These are phyloP conservation scores for Aegilops tauschii DNA, from an alignment of 176 grass and related monocot species.

Conservation along the genomic window DNA sequence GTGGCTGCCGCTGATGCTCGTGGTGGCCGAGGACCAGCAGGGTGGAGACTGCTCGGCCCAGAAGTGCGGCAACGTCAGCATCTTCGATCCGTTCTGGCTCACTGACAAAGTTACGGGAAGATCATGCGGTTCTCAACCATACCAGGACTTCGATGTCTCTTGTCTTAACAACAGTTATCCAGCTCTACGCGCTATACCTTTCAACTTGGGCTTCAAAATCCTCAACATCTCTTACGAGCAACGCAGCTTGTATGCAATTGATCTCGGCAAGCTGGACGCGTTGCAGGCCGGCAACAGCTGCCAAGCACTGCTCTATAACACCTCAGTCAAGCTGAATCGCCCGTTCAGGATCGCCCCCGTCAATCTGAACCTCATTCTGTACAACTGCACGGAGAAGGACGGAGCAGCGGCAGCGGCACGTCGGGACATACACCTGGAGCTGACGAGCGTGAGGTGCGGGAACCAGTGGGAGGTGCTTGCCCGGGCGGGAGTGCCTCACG, in stretches of 20 bases:
- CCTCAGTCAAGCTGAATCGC: neutral
- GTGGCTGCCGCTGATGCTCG: neutral
- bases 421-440: rapidly evolving
- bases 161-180: neutral
- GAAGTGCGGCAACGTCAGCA: neutral
- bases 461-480: neutral
- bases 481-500: neutral
- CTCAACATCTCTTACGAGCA: neutral
- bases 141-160: neutral
- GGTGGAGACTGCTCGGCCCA: neutral
- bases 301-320: rapidly evolving
- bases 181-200: neutral
- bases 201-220: neutral
- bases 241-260: neutral
- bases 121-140: neutral
- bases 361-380: neutral
- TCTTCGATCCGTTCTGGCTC: neutral
- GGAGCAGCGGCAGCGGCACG: neutral
- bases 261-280: too few species aligned
- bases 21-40: neutral
- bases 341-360: neutral
- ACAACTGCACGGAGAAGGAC: neutral
- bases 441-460: neutral
- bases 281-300: neutral
- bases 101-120: rapidly evolving